Evolutionary conservation across 2,329 filamentous ascomycete genomes (phyloP).

Genomic region (Iodosphaeria phyllophila): DNA sequence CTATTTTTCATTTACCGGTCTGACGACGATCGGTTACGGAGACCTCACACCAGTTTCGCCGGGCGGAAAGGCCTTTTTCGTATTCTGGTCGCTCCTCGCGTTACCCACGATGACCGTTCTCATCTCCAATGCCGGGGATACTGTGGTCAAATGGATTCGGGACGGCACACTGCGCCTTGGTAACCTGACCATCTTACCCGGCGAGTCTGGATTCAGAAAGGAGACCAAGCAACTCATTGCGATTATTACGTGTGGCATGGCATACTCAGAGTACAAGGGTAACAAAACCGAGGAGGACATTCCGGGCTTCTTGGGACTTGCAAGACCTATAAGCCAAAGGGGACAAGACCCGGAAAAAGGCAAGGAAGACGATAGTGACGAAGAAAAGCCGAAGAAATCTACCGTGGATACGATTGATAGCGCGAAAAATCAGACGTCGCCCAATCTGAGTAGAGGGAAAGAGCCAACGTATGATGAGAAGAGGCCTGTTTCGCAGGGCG

Average conservation of each 20-base stretch:
- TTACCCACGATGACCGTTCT: conserved; percentile 79
- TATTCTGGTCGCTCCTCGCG: conserved; percentile 80
- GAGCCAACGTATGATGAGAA: too few relatives aligned
- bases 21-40: conserved; percentile 78
- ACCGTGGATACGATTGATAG: too few relatives aligned
- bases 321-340: conserved; percentile 7
- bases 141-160: conserved; percentile 46
- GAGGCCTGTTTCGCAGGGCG: conserved; percentile 1
- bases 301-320: conserved; percentile 22
- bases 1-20: conserved; percentile 71
- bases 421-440: too few relatives aligned
- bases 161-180: conserved; percentile 37
- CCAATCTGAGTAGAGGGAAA: too few relatives aligned
- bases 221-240: conserved; percentile 24
- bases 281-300: conserved; percentile 19
- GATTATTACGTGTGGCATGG: conserved; percentile 24
- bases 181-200: conserved; percentile 40
- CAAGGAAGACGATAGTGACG: conserved; percentile 4
- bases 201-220: conserved; percentile 27
- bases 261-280: too few relatives aligned
- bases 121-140: conserved; percentile 69
- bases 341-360: conserved; percentile 8
- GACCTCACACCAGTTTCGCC: conserved; percentile 63
- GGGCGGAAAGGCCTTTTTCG: conserved; percentile 67
- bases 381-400: background rate